These are phyloP conservation scores for Hyaloscypha finlandica DNA, from an alignment of 495 filamentous ascomycete species.

Conservation along the genomic window DNA sequence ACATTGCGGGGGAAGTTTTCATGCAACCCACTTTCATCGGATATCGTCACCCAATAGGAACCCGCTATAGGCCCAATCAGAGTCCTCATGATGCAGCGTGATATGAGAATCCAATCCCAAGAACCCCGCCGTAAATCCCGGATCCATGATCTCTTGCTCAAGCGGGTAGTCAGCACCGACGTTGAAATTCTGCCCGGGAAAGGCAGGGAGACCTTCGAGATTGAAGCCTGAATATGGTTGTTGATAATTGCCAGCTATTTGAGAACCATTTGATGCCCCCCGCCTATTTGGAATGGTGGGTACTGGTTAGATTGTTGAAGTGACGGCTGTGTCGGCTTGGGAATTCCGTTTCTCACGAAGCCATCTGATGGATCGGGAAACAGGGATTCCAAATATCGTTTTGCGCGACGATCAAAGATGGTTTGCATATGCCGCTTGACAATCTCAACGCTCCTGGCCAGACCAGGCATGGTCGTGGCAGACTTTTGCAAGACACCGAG, in stretches of 20 bases:
- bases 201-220: constrained; percentile 12
- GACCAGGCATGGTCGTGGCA: constrained; percentile 2
- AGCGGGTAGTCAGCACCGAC: neutral
- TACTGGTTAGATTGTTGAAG: no score
- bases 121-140: neutral
- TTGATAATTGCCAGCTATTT: no score
- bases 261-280: no score
- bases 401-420: neutral
- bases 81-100: constrained; percentile 1
- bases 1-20: no score
- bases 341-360: no score
- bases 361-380: constrained; percentile 2
- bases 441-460: neutral
- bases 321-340: no score
- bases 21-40: neutral
- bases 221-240: neutral
- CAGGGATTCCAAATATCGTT: neutral
- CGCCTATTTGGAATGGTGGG: no score
- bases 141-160: constrained; percentile 6
- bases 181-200: constrained; percentile 10
- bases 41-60: neutral
- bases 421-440: constrained; percentile 10
- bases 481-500: constrained; percentile 2
- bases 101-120: constrained; percentile 13
- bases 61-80: constrained; percentile 4